Evolutionary conservation across 129 eudicot species (phyloP).

Genomic region (Helichrysum umbraculigerum): DNA sequence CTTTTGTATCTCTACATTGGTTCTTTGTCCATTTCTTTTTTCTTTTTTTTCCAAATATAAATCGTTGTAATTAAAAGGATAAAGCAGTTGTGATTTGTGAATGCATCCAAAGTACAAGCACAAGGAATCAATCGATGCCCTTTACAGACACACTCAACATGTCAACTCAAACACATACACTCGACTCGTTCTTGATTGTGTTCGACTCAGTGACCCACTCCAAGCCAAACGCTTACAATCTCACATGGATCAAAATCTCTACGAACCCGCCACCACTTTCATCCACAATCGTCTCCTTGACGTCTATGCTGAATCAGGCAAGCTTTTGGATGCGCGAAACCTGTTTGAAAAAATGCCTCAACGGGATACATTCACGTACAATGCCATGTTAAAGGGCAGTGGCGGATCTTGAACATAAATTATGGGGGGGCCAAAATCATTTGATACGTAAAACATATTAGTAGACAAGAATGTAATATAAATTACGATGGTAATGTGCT

Average conservation of each 20-base stretch:
- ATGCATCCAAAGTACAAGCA: slow-evolving; percentile 43
- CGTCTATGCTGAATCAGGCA: slow-evolving; percentile 26
- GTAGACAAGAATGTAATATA: too few relatives aligned
- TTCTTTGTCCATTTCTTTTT: too few relatives aligned
- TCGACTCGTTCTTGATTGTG: slow-evolving; percentile 44
- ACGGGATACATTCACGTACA: slow-evolving; percentile 40
- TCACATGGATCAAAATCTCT: slow-evolving; percentile 48
- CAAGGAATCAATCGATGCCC: slow-evolving; percentile 45
- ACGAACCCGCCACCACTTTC: slow-evolving; percentile 46
- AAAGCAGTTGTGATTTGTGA: background rate
- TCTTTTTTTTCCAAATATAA: too few relatives aligned
- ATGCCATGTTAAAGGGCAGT: slow-evolving; percentile 45
- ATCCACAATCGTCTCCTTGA: slow-evolving; percentile 49
- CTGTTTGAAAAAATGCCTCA: slow-evolving; percentile 45
- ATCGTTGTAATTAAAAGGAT: too few relatives aligned
- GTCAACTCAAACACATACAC: slow-evolving; percentile 45
- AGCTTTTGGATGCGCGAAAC: slow-evolving; percentile 34
- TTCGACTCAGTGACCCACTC: slow-evolving; percentile 36
- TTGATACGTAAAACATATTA: too few relatives aligned
- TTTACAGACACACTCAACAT: slow-evolving; percentile 27
- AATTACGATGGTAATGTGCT: too few relatives aligned
- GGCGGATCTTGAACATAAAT: too few relatives aligned
- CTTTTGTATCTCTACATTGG: too few relatives aligned
- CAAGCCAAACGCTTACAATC: slow-evolving; percentile 49
- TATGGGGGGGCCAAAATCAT: too few relatives aligned